Evolutionary conservation across 2,329 filamentous ascomycete species (phyloP).

Genomic region (Penicillium sp.): DNA sequence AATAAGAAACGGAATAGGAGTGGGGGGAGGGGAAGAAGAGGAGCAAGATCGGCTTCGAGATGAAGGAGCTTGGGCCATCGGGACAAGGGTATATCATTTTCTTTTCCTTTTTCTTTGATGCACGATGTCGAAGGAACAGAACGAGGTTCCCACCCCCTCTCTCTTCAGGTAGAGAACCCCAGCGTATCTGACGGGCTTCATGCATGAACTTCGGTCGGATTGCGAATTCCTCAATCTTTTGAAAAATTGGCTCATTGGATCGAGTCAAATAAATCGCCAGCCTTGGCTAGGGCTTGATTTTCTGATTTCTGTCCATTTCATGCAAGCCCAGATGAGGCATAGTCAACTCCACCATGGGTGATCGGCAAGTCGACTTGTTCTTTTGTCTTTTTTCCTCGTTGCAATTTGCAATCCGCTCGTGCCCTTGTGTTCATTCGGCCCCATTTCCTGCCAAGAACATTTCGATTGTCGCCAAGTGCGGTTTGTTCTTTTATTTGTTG

Average conservation of each 20-base stretch:
- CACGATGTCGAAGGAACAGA: constrained; percentile 3
- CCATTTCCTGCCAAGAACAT: constrained; percentile 13
- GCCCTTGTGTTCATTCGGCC: constrained; percentile 4
- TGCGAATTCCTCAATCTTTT: constrained; percentile 27
- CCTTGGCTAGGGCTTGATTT: constrained; percentile 16
- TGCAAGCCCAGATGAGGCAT: constrained; percentile 28
- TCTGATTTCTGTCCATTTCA: constrained; percentile 7
- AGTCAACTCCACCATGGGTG: constrained; percentile 20
- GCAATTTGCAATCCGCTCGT: constrained; percentile 8
- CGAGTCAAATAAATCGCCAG: constrained; percentile 20
- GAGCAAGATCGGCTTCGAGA: constrained; percentile 31
- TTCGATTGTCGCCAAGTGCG: constrained; percentile 12
- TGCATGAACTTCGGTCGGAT: constrained; percentile 27
- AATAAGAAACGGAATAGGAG: constrained; percentile 17
- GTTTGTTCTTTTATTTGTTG: constrained; percentile 1
- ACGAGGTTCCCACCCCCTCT: constrained; percentile 6
- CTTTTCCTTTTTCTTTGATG: neutral
- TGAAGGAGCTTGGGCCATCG: constrained; percentile 33
- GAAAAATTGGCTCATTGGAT: constrained; percentile 35
- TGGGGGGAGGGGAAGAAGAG: constrained; percentile 27
- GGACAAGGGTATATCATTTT: constrained; percentile 17
- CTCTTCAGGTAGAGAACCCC: constrained; percentile 15
- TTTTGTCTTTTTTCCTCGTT: constrained; percentile 4
- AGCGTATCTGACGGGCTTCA: constrained; percentile 24
- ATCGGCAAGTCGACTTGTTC: constrained; percentile 26